Conservation (phyloP, 257 asterid genomes). For the Henckelia pumila region DNA sequence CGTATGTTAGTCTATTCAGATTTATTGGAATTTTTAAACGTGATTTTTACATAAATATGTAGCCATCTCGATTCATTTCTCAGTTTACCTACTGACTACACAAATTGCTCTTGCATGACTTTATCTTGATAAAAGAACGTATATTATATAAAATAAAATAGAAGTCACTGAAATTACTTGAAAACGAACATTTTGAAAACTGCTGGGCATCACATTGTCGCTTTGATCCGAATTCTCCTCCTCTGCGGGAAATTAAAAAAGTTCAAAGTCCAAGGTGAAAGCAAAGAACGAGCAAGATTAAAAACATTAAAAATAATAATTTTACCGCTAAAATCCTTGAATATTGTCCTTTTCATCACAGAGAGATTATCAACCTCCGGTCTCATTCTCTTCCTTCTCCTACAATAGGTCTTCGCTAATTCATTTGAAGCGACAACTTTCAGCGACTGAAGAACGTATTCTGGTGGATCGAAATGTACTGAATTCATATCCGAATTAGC, state of each 20-base stretch:
- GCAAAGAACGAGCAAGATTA: neutral
- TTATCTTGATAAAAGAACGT: neutral
- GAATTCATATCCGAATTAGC: constrained; percentile 25
- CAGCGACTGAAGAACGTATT: constrained; percentile 24
- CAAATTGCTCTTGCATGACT: neutral
- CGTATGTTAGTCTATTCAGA: neutral
- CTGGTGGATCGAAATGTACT: constrained; percentile 26
- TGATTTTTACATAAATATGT: constrained; percentile 7
- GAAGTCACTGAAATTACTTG: constrained; percentile 41
- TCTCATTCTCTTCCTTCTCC: constrained; percentile 51
- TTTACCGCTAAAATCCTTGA: constrained; percentile 32
- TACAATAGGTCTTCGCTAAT: constrained; percentile 34
- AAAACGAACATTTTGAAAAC: constrained; percentile 24
- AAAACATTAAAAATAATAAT: neutral
- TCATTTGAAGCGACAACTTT: constrained; percentile 16
- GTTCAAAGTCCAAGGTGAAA: constrained; percentile 9
- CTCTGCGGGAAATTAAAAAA: constrained; percentile 36
- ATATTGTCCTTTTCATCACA: constrained; percentile 23
- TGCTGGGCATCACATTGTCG: constrained; percentile 21
- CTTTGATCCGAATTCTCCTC: constrained; percentile 18
- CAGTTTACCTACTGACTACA: neutral
- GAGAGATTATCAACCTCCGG: constrained; percentile 31
- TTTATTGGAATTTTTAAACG: neutral
- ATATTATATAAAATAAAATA: neutral
- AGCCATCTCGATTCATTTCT: neutral